A percentile compares a stretch with the other conserved stretches of the same genome.
phyloP scores from a whole-genome alignment of 148 eudicot species.

The Rhododendron vialii region DNA sequence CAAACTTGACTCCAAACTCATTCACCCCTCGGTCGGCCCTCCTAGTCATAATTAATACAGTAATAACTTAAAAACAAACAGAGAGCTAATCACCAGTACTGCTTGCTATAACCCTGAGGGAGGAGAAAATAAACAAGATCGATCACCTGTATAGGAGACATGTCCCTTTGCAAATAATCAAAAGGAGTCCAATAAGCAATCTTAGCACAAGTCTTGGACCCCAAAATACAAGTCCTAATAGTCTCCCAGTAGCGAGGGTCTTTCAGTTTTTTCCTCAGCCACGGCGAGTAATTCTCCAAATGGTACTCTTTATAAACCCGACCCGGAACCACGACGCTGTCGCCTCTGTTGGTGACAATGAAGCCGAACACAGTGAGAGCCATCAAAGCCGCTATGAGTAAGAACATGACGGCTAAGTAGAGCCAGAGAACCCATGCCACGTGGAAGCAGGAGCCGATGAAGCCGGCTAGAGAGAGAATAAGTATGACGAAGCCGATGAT shows the following conservation, averaged over 20 bases:
- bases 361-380: constrained; percentile 78
- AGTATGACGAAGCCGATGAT: constrained; percentile 70
- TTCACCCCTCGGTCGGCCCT: too few relatives aligned
- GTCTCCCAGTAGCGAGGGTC: constrained; percentile 53
- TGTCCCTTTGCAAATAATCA: constrained; percentile 61
- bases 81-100: too few relatives aligned
- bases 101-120: too few relatives aligned
- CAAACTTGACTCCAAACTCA: too few relatives aligned
- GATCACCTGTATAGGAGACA: constrained; percentile 79
- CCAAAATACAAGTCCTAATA: constrained; percentile 58
- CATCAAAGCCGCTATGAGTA: constrained; percentile 49
- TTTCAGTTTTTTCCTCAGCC: constrained; percentile 59
- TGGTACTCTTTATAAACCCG: constrained; percentile 67
- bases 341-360: constrained; percentile 67
- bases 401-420: constrained; percentile 65
- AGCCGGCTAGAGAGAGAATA: constrained; percentile 70
- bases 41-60: too few relatives aligned
- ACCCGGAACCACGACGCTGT: constrained; percentile 53
- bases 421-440: constrained; percentile 84
- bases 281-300: constrained; percentile 48
- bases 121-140: not conserved
- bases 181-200: constrained; percentile 67
- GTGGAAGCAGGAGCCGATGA: constrained; percentile 84
- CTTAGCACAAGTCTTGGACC: constrained; percentile 73
- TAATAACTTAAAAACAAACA: too few relatives aligned